Evolutionary conservation across 2,329 filamentous ascomycete species (phyloP), one percentile per base, ranked within the genome.

Genomic region (Aspergillus sp.): DNA sequence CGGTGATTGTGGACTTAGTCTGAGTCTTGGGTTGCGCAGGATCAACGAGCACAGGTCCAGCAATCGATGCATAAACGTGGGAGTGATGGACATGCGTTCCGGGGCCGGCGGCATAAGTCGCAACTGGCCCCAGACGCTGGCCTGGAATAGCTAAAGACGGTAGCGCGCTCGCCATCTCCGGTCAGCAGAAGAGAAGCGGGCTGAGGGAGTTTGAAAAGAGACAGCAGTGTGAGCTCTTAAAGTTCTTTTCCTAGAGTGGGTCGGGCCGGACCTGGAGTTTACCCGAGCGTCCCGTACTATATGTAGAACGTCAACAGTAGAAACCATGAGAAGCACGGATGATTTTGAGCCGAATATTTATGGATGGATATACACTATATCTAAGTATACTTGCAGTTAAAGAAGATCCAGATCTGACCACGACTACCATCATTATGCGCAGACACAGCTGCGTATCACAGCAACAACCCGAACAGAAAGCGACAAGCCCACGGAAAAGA

Each of bases 11-110:
- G 76, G 77, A 77, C 59, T 74, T 73, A 15, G 61, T 63, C 64
- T 73, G 70, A 25, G 70, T 58, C 52, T 69, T 70, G 60, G 74
- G 62, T 52, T 71, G 62, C 57, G 82, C 79, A 54, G 82, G 79
- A 30, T 81, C 79, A 62, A 89, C 79, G 61, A 82, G 78, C 65
- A 94, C 86, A 46, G 85, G 85, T 52, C 93, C 94, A 54, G 93
- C 85, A 64, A 97, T 88, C 22, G 93, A 97, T 62, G 93, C 89
- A 76, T 90, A 90, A 68, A 97, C 86, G 61, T 89, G 85, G 65
- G 87, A 83, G 66, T 90, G 83, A 79, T 92, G 85, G 67, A 96
- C 83, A 77, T 98, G 92, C 0, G 93, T 97, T 67, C 94, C 95
- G 11, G 91, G 83, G 15, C 94, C 94, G 30, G 92, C 85, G 46